Base-by-base conservation (phyloP, 164 flowering plant genomes). In the Tetracentron sinense region DNA sequence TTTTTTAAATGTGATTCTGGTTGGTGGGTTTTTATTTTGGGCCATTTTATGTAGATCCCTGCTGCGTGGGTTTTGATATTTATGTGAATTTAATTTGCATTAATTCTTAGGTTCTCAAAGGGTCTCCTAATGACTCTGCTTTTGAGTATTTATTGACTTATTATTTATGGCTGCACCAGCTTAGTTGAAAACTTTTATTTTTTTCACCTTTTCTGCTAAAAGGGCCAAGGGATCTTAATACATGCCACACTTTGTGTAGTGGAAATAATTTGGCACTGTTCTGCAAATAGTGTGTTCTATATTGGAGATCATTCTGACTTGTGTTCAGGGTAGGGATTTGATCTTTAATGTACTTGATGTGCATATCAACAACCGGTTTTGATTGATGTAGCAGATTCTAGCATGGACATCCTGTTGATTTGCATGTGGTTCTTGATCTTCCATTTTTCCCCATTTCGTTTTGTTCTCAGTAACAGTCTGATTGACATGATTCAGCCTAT, bases 361-460 rank as follows among this genome's bases (percentile, higher is more conserved):
- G 22, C n/a, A 33, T 35, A 57, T 44, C 19, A 3, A n/a, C 8
- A 15, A 17, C 1, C 5, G 23, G 10, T 63, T 42, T 63, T 35
- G 22, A 57, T 57, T 23, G 21, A 35, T 57, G 60, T 26, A n/a
- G 60, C 60, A 33, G 7, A 21, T 35, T 42, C 19, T 31, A 30
- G 59, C 35, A 25, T n/a, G 31, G 8, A 50, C 17, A 38, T 64
- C 28, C n/a, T 44, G 22, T 35, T 55, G 30, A 65, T 47, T 48
- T 49, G 22, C 44, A 25, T 44, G 11, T 15, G 21, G 11, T 7
- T 20, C 21, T n/a, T 16, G n/a, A 30, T 27, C 31, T 21, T 57
- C 27, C 5, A 12, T 21, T 42, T 14, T 21, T 21, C 16, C 14
- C n/a, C 8, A 20, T 27, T 0, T 12, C 23, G 7, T 16, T 59